Base-by-base conservation (phyloP, 2,329 filamentous ascomycete species). In the Fonsecaea nubica region DNA sequence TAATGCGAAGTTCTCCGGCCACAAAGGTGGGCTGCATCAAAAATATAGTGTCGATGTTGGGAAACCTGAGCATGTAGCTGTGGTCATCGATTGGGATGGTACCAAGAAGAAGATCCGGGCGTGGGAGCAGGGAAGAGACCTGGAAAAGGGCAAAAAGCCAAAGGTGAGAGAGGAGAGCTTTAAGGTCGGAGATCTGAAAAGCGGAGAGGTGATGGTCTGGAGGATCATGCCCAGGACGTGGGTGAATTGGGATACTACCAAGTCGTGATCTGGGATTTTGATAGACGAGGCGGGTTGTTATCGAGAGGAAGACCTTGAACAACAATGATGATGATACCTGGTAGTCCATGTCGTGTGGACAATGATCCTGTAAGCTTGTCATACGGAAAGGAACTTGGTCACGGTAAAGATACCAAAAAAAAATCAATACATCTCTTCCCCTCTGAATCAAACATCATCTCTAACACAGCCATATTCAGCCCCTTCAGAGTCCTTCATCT, bases 191-290 rank as follows among this genome's bases (percentile, higher is more conserved):
- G 95, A 99, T 80, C 76, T 99, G 77, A 86, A 92, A 76, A 94
- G 90, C 78, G 95, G 95, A 18, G 95, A 99, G 81, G 93, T 97
- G 73, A 94, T 95, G 82, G 92, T 99, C 68, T 99, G 95, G 95
- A 87, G 95, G 64, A 91, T 97, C 54, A 96, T 98, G 87, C 91
- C 92, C 45, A 86, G 92, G 74, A 90, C 86, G 76, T 99, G 93
- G 93, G 89, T 98, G 60, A 93, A 93, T 30, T 98, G 94, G 95
- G 90, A 89, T 64, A 69, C 62, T 40, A 48, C 30, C 63, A 67
- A 70, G 63, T 67, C 64, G 45, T 50, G 45, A 50, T 30, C 25
- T 50, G 9, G 45, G 45, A 50, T 50, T 48, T 50, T 50, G 25
- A 12, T 50, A 50, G 45, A 50, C 45, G 18, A 50, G 18, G 25